Evolutionary conservation across 179 eudicot genomes (phyloP), one percentile per base, ranked within the genome.

Genomic region (Monotropa hypopitys): DNA sequence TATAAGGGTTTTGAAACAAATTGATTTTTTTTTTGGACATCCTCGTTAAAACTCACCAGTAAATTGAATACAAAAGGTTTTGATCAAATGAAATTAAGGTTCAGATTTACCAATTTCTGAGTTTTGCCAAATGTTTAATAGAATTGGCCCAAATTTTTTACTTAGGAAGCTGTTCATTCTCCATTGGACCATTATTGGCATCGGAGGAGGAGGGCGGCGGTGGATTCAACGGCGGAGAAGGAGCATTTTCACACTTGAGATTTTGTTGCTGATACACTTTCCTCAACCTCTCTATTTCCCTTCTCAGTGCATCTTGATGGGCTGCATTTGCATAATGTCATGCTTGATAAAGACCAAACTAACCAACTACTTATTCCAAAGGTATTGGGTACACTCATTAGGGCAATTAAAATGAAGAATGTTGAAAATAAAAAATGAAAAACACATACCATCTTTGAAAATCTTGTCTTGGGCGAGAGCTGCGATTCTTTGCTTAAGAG

Each of bases 381-480:
- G n/a, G n/a, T n/a, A n/a, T n/a, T n/a, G n/a, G n/a, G n/a, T n/a
- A n/a, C n/a, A n/a, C n/a, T n/a, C n/a, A n/a, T n/a, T n/a, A n/a
- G n/a, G n/a, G n/a, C n/a, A n/a, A 20, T 53, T 8, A 3, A 49
- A 53, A 51, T 4, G 16, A 18, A 21, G 21, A n/a, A 54, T 6
- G 23, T 3, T 2, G 28, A 9, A 57, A 59, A 26, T 5, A 1
- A 38, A 38, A 38, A 38, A 38, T 38, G 20, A 1, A 71, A 69
- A 1, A 5, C 7, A 77, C 80, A 73, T 85, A 94, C 98, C 98
- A 75, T 94, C 98, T 87, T 92, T 94, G 85, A 94, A 94, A 76
- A 92, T 81, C 80, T 94, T 92, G 53, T 94, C 98, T 82, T 94
- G 98, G 40, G 96, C 93, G n/a, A 94, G 88, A 77, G 98, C 98